A percentile compares a stretch with the other conserved stretches of the same genome.
phyloP scores from a whole-genome alignment of 2,329 filamentous ascomycete genomes.

The Bipolaris sorokiniana region DNA sequence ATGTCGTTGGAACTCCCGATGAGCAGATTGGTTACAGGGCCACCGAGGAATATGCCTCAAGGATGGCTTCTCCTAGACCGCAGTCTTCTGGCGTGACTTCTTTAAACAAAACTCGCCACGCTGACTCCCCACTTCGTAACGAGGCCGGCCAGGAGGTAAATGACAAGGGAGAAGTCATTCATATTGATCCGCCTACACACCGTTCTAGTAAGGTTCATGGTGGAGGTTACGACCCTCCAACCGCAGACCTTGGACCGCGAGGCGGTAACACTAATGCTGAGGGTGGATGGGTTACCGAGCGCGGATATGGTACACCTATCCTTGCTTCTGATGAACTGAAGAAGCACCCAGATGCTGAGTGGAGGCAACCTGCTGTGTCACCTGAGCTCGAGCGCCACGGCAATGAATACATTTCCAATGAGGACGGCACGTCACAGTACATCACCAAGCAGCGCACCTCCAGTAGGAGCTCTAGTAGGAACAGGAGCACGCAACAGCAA shows the following conservation, averaged over 20 bases:
- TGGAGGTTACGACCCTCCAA: conserved; percentile 59
- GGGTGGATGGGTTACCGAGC: conserved; percentile 62
- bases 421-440: conserved; percentile 48
- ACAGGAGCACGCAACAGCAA: conserved; percentile 63
- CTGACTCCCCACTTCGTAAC: conserved; percentile 60
- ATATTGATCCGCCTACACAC: conserved; percentile 72
- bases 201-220: conserved; percentile 53
- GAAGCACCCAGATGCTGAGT: conserved; percentile 72
- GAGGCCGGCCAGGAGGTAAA: conserved; percentile 53
- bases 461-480: conserved; percentile 54
- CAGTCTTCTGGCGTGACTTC: conserved; percentile 54
- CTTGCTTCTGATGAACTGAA: conserved; percentile 86
- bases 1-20: conserved; percentile 75
- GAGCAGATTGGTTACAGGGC: conserved; percentile 91
- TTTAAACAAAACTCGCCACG: conserved; percentile 55
- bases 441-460: conserved; percentile 61
- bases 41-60: conserved; percentile 80
- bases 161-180: conserved; percentile 69
- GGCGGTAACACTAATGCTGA: conserved; percentile 54
- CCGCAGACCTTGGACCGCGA: conserved; percentile 58
- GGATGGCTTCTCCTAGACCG: conserved; percentile 72
- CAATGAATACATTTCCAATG: conserved; percentile 59
- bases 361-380: conserved; percentile 81
- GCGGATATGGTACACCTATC: conserved; percentile 76
- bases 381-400: conserved; percentile 66